phyloP scores from a whole-genome alignment of 2,329 filamentous ascomycete species.

The Bertia moriformis region DNA sequence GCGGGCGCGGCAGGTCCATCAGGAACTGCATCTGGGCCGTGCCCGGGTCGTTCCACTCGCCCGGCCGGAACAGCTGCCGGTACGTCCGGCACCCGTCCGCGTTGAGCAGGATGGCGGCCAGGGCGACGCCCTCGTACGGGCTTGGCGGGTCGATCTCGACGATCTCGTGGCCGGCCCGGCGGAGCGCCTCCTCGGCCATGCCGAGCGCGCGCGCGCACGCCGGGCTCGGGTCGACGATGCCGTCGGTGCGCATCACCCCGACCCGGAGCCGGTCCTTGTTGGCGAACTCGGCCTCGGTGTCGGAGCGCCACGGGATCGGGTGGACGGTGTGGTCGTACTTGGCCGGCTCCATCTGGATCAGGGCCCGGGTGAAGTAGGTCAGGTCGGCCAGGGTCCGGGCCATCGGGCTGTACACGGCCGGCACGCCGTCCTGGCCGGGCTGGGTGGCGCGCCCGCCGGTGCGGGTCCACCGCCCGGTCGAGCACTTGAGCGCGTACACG shows the following conservation, averaged over 20 bases:
- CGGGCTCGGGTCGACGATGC: constrained; percentile 73
- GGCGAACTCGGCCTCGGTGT: constrained; percentile 41
- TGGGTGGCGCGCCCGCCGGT: constrained; percentile 72
- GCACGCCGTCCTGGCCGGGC: constrained; percentile 81
- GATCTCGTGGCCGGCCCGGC: constrained; percentile 61
- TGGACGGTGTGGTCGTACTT: constrained; percentile 76
- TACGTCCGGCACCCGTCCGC: constrained; percentile 73
- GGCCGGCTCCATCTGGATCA: constrained; percentile 77
- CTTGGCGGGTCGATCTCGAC: constrained; percentile 46
- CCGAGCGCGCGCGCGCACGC: constrained; percentile 68
- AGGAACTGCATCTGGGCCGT: constrained; percentile 62
- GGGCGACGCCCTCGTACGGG: constrained; percentile 63
- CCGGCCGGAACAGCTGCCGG: constrained; percentile 76
- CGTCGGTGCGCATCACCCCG: constrained; percentile 65
- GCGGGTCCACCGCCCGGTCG: constrained; percentile 82
- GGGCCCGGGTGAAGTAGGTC: constrained; percentile 64
- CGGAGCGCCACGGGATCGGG: constrained; percentile 63
- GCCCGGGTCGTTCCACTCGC: constrained; percentile 71
- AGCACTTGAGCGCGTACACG: constrained; percentile 75
- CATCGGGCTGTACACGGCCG: constrained; percentile 86
- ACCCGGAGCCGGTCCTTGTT: constrained; percentile 53
- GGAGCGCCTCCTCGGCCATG: constrained; percentile 54
- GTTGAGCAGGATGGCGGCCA: constrained; percentile 83
- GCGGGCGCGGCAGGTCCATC: constrained; percentile 55
- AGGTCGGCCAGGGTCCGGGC: constrained; percentile 71